Evolutionary conservation across 164 flowering plant species (phyloP), one percentile per base, ranked within the genome.

Genomic region (Taxillus chinensis): DNA sequence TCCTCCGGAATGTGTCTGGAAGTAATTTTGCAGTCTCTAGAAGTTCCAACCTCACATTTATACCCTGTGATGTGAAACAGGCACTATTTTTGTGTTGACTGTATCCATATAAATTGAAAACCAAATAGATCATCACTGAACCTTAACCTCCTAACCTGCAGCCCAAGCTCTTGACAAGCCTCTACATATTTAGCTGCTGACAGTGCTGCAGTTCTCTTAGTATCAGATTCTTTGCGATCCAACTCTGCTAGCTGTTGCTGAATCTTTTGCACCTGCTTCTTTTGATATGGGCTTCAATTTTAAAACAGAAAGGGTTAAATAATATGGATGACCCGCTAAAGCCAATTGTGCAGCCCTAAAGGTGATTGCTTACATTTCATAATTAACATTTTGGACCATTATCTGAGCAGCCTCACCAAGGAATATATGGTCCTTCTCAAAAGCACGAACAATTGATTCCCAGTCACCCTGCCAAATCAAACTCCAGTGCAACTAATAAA

Each of bases 371-470:
- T 79, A 93, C 99, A 93, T 90, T 75, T 93, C 99, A 77, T 90
- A 93, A 63, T 72, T 93, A 9, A 87, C 97, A 74, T 90, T 90
- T 75, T 93, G 99, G 63, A 85, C 82, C 77, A 93, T 88, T 60
- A 86, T 77, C 62, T 86, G 99, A 62, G 99, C 96, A 80, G 96
- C 99, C 78, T 93, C 99, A 54, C 95, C 99, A 55, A 93, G 91
- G 73, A 66, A 90, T 57, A 90, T 73, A 69, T 82, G 78, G 73
- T 93, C 97, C 70, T 93, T 90, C 82, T 93, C 99, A 72, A 69
- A 86, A 40, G 86, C 83, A 67, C 75, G 89, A 49, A 88, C 90
- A 66, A 93, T 90, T 56, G 85, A 74, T 76, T 90, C 95, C 99
- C 99, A 90, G 55, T 76, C 78, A 62, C 99, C 99, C 99, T 93